phyloP scores from a whole-genome alignment of 164 flowering plant species.

The Vitis rotundifolia region DNA sequence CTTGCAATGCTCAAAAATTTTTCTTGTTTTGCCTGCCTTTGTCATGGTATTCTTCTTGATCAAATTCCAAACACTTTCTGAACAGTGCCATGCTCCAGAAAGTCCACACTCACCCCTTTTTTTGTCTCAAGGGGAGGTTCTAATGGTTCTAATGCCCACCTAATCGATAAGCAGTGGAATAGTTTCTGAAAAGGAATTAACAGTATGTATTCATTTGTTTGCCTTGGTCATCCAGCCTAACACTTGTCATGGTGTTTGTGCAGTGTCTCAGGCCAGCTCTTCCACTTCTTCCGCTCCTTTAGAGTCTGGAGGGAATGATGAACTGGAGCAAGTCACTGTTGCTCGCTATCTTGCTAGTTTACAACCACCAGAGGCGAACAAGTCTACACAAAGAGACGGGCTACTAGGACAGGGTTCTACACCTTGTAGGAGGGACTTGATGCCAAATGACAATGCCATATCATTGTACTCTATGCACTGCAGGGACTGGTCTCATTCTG shows the following conservation, averaged over 20 bases:
- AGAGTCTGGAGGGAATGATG: slow-evolving; percentile 12
- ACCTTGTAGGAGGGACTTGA: background rate
- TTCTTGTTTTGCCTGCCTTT: too few species aligned
- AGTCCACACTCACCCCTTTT: too few species aligned
- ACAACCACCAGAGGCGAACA: slow-evolving; percentile 8
- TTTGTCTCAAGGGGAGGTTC: too few species aligned
- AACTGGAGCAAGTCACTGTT: slow-evolving; percentile 15
- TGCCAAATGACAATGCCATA: slow-evolving; percentile 3
- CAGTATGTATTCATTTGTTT: background rate
- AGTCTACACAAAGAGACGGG: slow-evolving; percentile 1
- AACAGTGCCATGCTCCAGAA: too few species aligned
- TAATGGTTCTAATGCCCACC: too few species aligned
- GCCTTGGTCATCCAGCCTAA: background rate
- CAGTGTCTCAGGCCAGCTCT: slow-evolving; percentile 13
- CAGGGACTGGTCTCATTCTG: background rate
- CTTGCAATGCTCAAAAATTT: too few species aligned
- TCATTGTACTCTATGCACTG: slow-evolving; percentile 4
- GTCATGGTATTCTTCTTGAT: too few species aligned
- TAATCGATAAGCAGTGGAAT: background rate
- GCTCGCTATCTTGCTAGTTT: slow-evolving; percentile 11
- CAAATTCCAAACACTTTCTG: too few species aligned
- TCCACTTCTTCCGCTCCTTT: slow-evolving; percentile 6
- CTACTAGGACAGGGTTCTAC: background rate
- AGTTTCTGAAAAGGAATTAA: background rate
- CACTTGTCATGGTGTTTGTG: background rate